phyloP scores from a whole-genome alignment of 2,329 filamentous ascomycete species.

The Chaetomiaceae sp. region DNA sequence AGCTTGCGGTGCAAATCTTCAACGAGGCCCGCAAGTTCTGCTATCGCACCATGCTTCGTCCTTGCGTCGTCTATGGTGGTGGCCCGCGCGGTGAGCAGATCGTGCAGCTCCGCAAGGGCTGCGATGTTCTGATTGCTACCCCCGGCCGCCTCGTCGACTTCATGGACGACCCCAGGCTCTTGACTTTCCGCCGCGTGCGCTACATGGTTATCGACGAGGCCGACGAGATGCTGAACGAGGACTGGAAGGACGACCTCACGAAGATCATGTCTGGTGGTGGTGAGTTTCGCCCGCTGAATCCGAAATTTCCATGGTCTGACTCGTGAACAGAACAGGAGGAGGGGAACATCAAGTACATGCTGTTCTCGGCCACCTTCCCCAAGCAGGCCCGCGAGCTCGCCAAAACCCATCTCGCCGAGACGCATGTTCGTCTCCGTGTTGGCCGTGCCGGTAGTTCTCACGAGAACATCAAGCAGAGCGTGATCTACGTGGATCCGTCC shows the following conservation, averaged over 20 bases:
- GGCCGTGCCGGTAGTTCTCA: constrained; percentile 83
- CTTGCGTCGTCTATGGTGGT: constrained; percentile 85
- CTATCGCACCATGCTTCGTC: constrained; percentile 91
- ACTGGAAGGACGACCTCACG: constrained; percentile 73
- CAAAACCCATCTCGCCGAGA: constrained; percentile 65
- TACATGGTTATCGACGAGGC: constrained; percentile 89
- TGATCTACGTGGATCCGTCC: constrained; percentile 62
- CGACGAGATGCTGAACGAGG: constrained; percentile 78
- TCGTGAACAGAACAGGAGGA: constrained; percentile 63
- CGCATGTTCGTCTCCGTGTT: constrained; percentile 76
- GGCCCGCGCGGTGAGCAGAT: constrained; percentile 64
- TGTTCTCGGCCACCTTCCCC: constrained; percentile 95
- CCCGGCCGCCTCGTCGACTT: constrained; percentile 84
- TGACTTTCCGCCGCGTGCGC: constrained; percentile 72
- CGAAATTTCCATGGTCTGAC: not conserved
- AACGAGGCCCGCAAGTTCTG: constrained; percentile 89
- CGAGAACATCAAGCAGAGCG: constrained; percentile 72
- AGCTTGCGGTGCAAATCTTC: constrained; percentile 91
- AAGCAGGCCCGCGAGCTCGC: constrained; percentile 73
- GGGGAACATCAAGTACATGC: constrained; percentile 64
- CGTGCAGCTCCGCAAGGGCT: constrained; percentile 72
- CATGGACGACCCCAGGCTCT: constrained; percentile 63
- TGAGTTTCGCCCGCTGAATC: constrained; percentile 41
- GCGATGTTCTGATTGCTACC: constrained; percentile 83
- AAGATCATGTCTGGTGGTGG: constrained; percentile 77